These are phyloP conservation scores for Solanum commersonii DNA, from an alignment of 257 asterid genomes.

Conservation along the genomic window DNA sequence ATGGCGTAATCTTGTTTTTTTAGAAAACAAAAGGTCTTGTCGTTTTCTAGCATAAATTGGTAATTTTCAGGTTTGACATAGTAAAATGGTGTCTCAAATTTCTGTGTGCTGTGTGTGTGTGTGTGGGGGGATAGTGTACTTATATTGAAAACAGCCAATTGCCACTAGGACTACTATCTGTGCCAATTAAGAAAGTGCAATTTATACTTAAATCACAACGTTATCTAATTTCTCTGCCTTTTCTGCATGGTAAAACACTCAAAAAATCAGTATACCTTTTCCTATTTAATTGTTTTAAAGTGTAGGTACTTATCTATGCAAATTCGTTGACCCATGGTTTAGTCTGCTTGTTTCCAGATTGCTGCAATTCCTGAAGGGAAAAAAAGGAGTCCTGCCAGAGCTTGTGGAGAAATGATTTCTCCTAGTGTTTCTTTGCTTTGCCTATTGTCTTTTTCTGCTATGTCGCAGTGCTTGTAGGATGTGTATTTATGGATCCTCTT, in stretches of 20 bases:
- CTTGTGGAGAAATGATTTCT: background rate
- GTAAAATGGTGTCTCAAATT: background rate
- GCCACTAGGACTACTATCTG: background rate
- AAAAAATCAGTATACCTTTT: background rate
- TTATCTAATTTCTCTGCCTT: background rate
- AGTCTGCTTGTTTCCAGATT: background rate
- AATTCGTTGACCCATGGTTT: background rate
- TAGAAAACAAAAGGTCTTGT: background rate
- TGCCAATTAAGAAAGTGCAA: background rate
- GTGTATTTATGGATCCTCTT: background rate
- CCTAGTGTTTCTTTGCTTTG: background rate
- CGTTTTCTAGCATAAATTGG: background rate
- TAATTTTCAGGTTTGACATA: background rate
- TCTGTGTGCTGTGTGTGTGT: background rate
- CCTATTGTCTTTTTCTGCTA: background rate
- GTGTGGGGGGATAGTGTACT: background rate
- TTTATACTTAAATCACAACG: background rate
- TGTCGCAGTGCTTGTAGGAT: background rate
- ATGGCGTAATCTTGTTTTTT: background rate
- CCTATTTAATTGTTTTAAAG: background rate
- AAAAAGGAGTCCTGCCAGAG: background rate
- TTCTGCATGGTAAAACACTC: background rate
- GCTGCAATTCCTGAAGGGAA: background rate
- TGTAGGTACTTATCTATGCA: background rate
- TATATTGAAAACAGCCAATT: background rate